phyloP scores from a whole-genome alignment of 2,329 filamentous ascomycete genomes.

The Exophiala phaeomuriformis region DNA sequence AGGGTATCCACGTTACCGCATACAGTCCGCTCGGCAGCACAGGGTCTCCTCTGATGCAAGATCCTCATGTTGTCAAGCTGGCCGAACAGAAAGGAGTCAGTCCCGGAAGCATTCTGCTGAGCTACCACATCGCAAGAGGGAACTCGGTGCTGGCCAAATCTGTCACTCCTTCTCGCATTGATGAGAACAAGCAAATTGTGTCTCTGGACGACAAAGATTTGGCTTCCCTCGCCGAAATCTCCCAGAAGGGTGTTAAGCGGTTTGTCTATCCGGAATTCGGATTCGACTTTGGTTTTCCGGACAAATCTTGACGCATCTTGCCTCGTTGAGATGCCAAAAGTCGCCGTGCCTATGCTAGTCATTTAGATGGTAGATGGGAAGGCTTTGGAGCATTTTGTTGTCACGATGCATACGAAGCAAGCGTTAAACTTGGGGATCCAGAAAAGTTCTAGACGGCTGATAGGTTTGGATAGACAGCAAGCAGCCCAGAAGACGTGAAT shows the following conservation, averaged over 20 bases:
- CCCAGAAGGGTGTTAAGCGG: slow-evolving; percentile 18
- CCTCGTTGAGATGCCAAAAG: too few relatives aligned
- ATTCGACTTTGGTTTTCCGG: slow-evolving; percentile 24
- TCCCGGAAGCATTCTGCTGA: slow-evolving; percentile 37
- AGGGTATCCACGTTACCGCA: slow-evolving; percentile 48
- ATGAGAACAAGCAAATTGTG: slow-evolving; percentile 39
- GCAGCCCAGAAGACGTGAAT: not conserved
- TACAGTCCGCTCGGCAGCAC: slow-evolving; percentile 51
- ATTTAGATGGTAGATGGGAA: too few relatives aligned
- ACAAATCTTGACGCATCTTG: slow-evolving; percentile 9
- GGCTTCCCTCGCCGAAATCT: slow-evolving; percentile 28
- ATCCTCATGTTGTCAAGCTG: slow-evolving; percentile 37
- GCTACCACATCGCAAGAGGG: slow-evolving; percentile 35
- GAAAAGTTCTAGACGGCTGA: not conserved
- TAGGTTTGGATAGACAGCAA: not conserved
- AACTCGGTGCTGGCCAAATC: slow-evolving; percentile 33
- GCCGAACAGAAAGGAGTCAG: slow-evolving; percentile 36
- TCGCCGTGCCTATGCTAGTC: too few relatives aligned
- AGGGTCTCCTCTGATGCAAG: slow-evolving; percentile 38
- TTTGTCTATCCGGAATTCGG: slow-evolving; percentile 23
- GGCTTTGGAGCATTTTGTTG: too few relatives aligned
- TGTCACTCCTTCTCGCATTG: slow-evolving; percentile 38
- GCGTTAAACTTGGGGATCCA: not conserved
- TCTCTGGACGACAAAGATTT: slow-evolving; percentile 36
- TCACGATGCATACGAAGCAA: too few relatives aligned